Conservation (phyloP, 148 eudicot genomes). For the Amaranthus hypochondriacus region DNA sequence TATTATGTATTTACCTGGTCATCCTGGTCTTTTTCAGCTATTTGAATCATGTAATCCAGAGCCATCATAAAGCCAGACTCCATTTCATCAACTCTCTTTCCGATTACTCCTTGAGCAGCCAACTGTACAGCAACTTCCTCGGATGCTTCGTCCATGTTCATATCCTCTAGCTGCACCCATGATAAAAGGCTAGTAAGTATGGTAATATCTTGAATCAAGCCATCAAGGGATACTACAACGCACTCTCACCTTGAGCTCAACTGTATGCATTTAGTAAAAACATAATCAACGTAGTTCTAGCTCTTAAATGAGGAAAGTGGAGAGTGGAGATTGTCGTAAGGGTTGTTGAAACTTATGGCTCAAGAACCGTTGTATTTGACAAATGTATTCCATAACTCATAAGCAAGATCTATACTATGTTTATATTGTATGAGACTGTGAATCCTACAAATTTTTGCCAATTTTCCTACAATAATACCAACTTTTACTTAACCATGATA, state of each 20-base stretch:
- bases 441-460: no score
- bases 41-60: constrained; percentile 91
- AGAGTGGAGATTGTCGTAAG: background rate
- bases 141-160: constrained; percentile 82
- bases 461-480: no score
- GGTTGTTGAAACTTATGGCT: background rate
- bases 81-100: constrained; percentile 98
- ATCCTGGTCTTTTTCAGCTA: constrained; percentile 79
- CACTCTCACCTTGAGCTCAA: background rate
- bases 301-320: background rate
- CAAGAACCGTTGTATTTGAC: background rate
- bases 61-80: constrained; percentile 96
- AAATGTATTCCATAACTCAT: no score
- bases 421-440: background rate
- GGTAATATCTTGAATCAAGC: background rate
- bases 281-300: background rate
- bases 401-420: background rate
- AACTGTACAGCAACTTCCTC: constrained; percentile 84
- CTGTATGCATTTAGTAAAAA: background rate
- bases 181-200: background rate
- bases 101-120: constrained; percentile 97
- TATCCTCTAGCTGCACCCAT: constrained; percentile 69
- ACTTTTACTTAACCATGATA: no score
- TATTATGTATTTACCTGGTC: constrained; percentile 43
- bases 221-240: background rate